phyloP scores from a whole-genome alignment of 495 filamentous ascomycete species.

The Penicillium lividum region DNA sequence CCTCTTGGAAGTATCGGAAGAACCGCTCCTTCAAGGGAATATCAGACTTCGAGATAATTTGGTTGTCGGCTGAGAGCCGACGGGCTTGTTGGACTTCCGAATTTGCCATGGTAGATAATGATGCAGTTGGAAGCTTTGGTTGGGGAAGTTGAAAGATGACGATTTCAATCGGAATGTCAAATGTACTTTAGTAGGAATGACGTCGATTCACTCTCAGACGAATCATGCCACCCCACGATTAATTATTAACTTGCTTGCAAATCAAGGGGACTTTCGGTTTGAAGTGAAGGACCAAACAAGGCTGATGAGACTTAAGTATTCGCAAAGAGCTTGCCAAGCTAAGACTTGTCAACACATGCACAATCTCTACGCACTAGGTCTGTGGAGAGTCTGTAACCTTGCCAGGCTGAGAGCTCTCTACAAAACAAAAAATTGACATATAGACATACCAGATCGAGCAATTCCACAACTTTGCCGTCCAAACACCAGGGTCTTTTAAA shows the following conservation, averaged over 20 bases:
- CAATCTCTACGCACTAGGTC: conserved; percentile 18
- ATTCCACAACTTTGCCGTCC: not conserved
- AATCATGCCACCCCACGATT: conserved; percentile 29
- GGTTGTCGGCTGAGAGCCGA: conserved; percentile 43
- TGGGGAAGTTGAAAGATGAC: conserved; percentile 5
- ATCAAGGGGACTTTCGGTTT: not conserved
- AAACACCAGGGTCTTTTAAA: not conserved
- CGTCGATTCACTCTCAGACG: conserved; percentile 24
- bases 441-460: not conserved
- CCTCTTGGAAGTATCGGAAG: conserved; percentile 75
- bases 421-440: not conserved
- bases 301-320: not conserved
- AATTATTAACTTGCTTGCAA: not conserved
- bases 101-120: conserved; percentile 34
- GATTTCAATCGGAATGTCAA: conserved; percentile 14
- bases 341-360: conserved; percentile 10
- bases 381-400: not conserved
- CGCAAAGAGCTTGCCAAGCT: conserved; percentile 3
- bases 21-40: conserved; percentile 68
- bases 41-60: conserved; percentile 42
- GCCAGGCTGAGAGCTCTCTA: not conserved
- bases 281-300: not conserved
- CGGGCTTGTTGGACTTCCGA: conserved; percentile 32
- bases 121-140: not conserved
- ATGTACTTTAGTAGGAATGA: conserved; percentile 26